Conservation (phyloP, 345 rosid species). For the Eucalyptus curtisii region DNA sequence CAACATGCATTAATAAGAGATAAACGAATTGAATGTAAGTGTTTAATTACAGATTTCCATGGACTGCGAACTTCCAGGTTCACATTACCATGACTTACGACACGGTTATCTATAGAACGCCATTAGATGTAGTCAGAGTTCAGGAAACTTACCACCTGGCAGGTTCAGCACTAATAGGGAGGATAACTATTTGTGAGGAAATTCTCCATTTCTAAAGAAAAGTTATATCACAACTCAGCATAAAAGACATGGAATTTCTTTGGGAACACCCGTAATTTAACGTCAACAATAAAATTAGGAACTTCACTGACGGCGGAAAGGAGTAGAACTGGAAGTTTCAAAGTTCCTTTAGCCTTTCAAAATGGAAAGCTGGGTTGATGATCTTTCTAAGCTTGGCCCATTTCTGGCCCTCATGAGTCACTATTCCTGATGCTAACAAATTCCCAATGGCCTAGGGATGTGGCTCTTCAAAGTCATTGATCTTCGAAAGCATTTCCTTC, state of each 20-base stretch:
- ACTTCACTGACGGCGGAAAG: neutral
- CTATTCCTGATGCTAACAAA: slow-evolving; percentile 12
- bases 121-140: neutral
- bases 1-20: neutral
- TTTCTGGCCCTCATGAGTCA: slow-evolving; percentile 9
- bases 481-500: slow-evolving; percentile 15
- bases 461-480: slow-evolving; percentile 20
- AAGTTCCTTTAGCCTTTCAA: neutral
- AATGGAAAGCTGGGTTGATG: slow-evolving; percentile 30
- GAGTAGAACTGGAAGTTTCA: neutral
- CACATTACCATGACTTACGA: neutral
- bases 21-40: neutral
- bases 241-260: neutral
- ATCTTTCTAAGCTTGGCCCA: slow-evolving; percentile 28
- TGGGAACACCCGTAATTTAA: neutral
- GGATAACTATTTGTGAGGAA: neutral
- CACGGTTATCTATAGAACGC: neutral
- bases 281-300: neutral
- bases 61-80: neutral
- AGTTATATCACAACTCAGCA: neutral
- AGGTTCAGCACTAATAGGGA: neutral
- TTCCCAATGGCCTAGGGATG: neutral
- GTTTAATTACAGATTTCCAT: neutral
- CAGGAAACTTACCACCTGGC: neutral
- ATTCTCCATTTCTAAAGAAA: neutral